Base-by-base conservation (phyloP, 2,329 filamentous ascomycete genomes). In the Penicillium sp. region DNA sequence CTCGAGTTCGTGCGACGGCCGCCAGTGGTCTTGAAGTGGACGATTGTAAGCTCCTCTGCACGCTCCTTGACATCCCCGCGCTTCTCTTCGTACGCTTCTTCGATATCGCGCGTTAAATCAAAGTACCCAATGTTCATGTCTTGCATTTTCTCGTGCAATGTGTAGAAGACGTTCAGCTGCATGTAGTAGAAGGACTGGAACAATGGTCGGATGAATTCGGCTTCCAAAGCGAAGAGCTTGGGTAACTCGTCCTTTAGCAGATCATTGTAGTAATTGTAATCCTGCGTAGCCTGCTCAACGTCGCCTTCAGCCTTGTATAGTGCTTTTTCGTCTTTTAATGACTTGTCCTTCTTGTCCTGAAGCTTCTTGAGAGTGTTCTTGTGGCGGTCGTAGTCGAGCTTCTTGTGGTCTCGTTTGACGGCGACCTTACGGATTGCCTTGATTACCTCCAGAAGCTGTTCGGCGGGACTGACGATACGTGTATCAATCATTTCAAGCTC, bases 151-250 rank as follows among this genome's bases (percentile, higher is more conserved):
- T 98, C 94, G 77, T 99, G 95, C 58, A 99, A 84, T 1, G 95
- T 99, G 80, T 99, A 99, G 78, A 98, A 99, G 67, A 99, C 92
- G 78, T 99, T 99, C 67, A 99, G 87, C 79, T 99, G 95, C 95
- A 99, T 99, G 83, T 98, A 99, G 81, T 99, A 99, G 82, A 99
- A 99, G 9, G 92, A 96, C 77, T 98, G 95, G 84, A 99, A 99
- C 7, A 99, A 87, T 3, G 95, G 95, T 69, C 92, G 90, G 77
- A 99, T 99, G 77, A 99, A 98, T 77, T 98, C 91, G 66, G 90
- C 87, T 78, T 99, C 95, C 19, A 99, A 87, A 7, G 82, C 78
- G 78, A 99, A 99, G 11, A 99, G 86, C 78, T 93, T 92, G 30
- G 95, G 95, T 66, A 99, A 83, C 80, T 99, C 95, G 19, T 96